These are phyloP conservation scores for Entomortierella parvispora DNA, from an alignment of 192 early-diverging fungal species.

Conservation along the genomic window DNA sequence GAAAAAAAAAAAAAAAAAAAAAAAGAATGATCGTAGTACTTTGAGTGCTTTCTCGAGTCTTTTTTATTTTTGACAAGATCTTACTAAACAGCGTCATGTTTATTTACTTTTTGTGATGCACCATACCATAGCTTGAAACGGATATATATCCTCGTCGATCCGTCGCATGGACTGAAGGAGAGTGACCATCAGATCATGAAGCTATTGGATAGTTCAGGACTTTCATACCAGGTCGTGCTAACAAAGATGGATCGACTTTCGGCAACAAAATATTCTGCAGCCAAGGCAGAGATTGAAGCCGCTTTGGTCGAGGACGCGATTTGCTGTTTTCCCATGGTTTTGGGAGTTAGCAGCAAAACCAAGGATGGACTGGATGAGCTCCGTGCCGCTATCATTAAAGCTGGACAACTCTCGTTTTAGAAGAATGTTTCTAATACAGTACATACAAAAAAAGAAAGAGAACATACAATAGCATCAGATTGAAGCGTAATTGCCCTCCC, in stretches of 20 bases:
- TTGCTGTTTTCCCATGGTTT: conserved; percentile 58
- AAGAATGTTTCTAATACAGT: neutral
- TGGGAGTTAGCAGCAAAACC: conserved; percentile 50
- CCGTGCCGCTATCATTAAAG: conserved; percentile 45
- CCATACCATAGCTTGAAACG: conserved; percentile 48
- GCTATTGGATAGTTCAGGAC: conserved; percentile 48
- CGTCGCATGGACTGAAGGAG: conserved; percentile 58
- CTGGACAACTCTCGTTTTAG: conserved; percentile 29
- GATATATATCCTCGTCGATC: conserved; percentile 59
- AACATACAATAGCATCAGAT: neutral
- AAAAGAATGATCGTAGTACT: no score
- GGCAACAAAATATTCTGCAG: conserved; percentile 35
- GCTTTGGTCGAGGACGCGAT: conserved; percentile 55
- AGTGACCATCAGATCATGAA: conserved; percentile 57
- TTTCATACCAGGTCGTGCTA: conserved; percentile 62
- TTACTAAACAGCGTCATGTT: no score
- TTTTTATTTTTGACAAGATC: neutral
- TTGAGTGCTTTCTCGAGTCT: neutral
- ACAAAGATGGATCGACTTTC: conserved; percentile 59
- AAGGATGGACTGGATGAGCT: conserved; percentile 46
- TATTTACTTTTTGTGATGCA: no score
- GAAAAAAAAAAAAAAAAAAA: neutral
- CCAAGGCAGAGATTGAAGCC: conserved; percentile 54
- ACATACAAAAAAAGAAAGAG: neutral
- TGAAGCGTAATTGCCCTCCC: neutral